phyloP scores from a whole-genome alignment of 1,284 basidiomycete genomes.

The Cutaneotrichosporon mucoides region DNA sequence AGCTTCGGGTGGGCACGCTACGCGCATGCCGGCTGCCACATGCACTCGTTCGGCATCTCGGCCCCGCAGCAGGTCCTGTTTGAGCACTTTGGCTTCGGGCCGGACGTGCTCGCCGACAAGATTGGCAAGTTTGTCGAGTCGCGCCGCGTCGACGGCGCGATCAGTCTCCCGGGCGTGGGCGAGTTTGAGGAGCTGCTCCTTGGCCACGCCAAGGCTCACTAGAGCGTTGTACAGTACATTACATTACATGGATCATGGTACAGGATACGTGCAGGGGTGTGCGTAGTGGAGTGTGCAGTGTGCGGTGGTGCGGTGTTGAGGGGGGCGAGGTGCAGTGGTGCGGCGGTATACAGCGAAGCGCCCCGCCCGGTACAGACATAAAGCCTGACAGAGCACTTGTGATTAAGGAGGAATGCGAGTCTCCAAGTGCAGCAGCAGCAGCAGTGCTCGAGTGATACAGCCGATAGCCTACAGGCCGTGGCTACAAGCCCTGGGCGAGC shows the following conservation, averaged over 20 bases:
- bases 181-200: conserved; percentile 28
- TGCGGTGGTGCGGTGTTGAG: too few species aligned
- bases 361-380: too few species aligned
- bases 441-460: too few species aligned
- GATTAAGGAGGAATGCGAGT: too few species aligned
- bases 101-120: conserved; percentile 18
- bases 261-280: neutral
- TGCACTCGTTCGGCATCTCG: conserved; percentile 25
- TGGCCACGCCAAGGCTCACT: conserved; percentile 4
- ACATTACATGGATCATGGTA: neutral
- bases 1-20: conserved; percentile 26
- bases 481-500: neutral
- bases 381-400: too few species aligned
- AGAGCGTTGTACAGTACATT: neutral
- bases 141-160: neutral
- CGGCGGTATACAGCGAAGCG: too few species aligned
- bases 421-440: too few species aligned
- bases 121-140: conserved; percentile 14
- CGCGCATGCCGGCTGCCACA: conserved; percentile 22
- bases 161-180: conserved; percentile 19
- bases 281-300: too few species aligned
- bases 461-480: too few species aligned
- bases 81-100: conserved; percentile 25
- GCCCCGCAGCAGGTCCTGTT: conserved; percentile 23
- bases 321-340: too few species aligned